Evolutionary conservation across 768 basidiomycete genomes (phyloP), one percentile per base, ranked within the genome.

Genomic region (Calvatia gigantea): DNA sequence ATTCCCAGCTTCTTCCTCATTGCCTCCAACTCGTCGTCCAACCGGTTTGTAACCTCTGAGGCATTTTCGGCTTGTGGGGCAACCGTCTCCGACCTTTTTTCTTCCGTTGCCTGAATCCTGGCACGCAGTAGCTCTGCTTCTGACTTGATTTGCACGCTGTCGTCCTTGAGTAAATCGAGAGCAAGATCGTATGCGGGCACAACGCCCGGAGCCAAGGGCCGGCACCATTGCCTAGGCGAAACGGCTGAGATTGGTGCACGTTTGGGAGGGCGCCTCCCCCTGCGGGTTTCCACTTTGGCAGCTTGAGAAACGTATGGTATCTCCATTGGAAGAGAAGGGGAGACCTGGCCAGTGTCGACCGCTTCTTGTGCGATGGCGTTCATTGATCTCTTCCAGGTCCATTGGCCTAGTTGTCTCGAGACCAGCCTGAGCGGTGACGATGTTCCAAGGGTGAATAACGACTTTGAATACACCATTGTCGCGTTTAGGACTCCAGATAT

Each of bases 151-250:
- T 60, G 62, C 7, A 70, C 64, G 37, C 86, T 81, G 72, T 97
- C 91, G 14, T 69, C 64, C 28, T 76, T 73, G 54, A 98, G 81
- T 61, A 86, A 75, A 57, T 81, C 75, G 41, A 98, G 71, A 1
- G 95, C 94, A 52, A 88, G 80, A 71, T 98, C 96, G 64, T 93
- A 97, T 3, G 84, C 88, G 2, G 87, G 87, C 25, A 91, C 69
- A 6, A 85, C 78, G 5, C 87, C 87, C 19, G 68, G 67, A 11
- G 74, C 77, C 4, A 91, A 67, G 3, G 89, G 86, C 14, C 80
- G 64, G 45, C 81, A 83, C 86, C 87, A 91, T 68, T 80, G 67
- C 21, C 82, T 75, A 2, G 85, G 86, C 1, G 69, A 70, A 39
- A 72, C 70, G 7, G 77, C 64, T 21, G 78, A 79, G 46, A 87